Base-by-base conservation (phyloP, 495 filamentous ascomycete genomes). In the Xylaria grammica region DNA sequence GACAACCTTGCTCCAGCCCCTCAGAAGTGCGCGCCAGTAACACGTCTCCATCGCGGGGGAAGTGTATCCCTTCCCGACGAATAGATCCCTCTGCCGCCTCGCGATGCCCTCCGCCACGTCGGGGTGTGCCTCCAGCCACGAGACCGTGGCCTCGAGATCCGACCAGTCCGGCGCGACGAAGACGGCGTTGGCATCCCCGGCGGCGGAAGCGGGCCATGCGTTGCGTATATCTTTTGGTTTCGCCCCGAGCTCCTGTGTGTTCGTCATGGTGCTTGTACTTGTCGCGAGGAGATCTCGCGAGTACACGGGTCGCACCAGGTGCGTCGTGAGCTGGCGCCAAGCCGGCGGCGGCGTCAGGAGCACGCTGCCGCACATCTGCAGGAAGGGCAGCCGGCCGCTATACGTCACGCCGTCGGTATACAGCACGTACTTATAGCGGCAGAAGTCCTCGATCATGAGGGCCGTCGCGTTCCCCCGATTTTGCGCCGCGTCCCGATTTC, bases 321-420 rank as follows among this genome's bases (percentile, higher is more conserved):
- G 74, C 4, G 74, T 75, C n/a, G 66, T 74, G 56, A 71, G 70
- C 54, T 77, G 67, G n/a, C 68, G 66, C 65, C 68, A 78, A n/a
- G 65, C 67, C 0, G 67, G 60, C 0, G 74, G 72, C 34, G 75
- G 74, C 1, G 73, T 75, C 29, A 78, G 54, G 9, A 76, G 59
- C 15, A 76, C 68, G 40, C 72, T 75, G 3, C 56, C 62, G 58
- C 75, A 78, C 8, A 75, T 56, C 68, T 74, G 72, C 17, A 73
- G 73, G 60, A 72, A 78, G 26, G 72, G 72, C 11, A 78, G 70
- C 6, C 75, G 75, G n/a, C 75, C 81, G n/a, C 79, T 81, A 51
- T 82, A 82, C 4, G 81, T 82, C 36, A 81, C 72, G 0, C 80
- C 80, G 68, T 84, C 82, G 1, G 81, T 80, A 44, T 82, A 80